Base-by-base conservation (phyloP, 371 early-diverging fungal species). In the Rhizomucor pusillus region DNA sequence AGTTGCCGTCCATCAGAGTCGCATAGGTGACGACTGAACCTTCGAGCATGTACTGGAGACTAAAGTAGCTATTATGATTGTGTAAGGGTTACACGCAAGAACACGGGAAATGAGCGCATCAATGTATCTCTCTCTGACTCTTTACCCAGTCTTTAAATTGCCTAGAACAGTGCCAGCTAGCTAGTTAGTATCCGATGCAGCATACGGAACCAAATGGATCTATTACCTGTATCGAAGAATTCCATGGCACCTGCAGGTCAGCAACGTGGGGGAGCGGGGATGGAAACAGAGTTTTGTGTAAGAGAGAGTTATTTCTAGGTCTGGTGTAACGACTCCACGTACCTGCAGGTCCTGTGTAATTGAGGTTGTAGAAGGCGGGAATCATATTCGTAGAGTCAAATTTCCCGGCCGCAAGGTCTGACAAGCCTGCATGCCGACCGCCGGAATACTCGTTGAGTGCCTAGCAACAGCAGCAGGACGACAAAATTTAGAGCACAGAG, bases 281-380 rank as follows among this genome's bases (percentile, higher is more conserved):
- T n/a, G 29, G 14, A 48, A 36, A 16, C 12, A 33, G 22, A 23
- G 34, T 39, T 29, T 11, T 34, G 20, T 50, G 39, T 34, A 16
- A 50, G n/a, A 10, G n/a, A 34, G 25, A 0, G 16, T n/a, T 11
- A 36, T 12, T n/a, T 18, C 37, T 33, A 36, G 10, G 25, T 34
- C 14, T 22, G 23, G 41, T 49, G 49, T 22, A 18, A 52, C 53
- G 16, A 39, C 37, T 20, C 20, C 14, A n/a, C 35, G 40, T 57
- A 73, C 76, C 76, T 55, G 70, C 67, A 20, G 76, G 76, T 1
- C 76, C 76, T 34, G 70, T 65, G 36, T 72, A 69, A 56, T 75
- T 67, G 18, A 72, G 37, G 41, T 69, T 72, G 35, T 65, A 75
- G 37, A 65, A 66, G 3, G 47, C 24, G 2, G 76, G 76, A 40